Base-by-base conservation (phyloP, 2,329 filamentous ascomycete genomes). In the Sclerotinia spermophila region DNA sequence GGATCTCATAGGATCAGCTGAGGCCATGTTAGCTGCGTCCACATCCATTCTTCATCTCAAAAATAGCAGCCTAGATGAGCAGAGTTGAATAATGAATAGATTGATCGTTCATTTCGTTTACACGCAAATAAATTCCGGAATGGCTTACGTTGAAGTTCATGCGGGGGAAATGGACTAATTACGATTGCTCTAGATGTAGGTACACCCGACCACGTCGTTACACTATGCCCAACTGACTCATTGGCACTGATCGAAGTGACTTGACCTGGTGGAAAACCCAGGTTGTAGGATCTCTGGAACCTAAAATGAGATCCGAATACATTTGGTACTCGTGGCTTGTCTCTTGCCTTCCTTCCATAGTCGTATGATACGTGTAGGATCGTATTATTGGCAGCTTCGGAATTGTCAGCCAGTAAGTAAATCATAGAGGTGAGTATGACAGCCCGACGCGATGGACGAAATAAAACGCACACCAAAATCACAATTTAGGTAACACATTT, bases 171-270 rank as follows among this genome's bases (percentile, higher is more conserved):
- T 7, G n/a, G 27, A 40, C 42, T 69, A n/a, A 69, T n/a, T 19
- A 44, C 27, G 17, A 69, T 27, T 33, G 35, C 19, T 44, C 33
- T 27, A 58, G 40, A 27, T 21, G 67, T 45, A 30, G 42, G 33
- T 33, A 35, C 59, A 8, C 45, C 45, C 11, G 58, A 53, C 67
- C 67, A 69, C n/a, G 67, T 69, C 5, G 67, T 62, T 7, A 11
- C 67, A 64, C 64, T 6, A 3, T 33, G 44, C 45, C 33, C 67
- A 62, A 42, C 19, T 7, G 56, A 30, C 45, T 69, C 35, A n/a
- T 69, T 69, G 7, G 48, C 35, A 64, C 58, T 68, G 58, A 69
- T 33, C 3, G 59, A 62, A 62, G 40, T 62, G 27, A 44, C 21
- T 45, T 44, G 59, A 19, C 27, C 19, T 4, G 30, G 42, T 11